These are phyloP conservation scores for Myxozyma lipomycoides DNA, from an alignment of 805 yeast genomes.

Conservation along the genomic window DNA sequence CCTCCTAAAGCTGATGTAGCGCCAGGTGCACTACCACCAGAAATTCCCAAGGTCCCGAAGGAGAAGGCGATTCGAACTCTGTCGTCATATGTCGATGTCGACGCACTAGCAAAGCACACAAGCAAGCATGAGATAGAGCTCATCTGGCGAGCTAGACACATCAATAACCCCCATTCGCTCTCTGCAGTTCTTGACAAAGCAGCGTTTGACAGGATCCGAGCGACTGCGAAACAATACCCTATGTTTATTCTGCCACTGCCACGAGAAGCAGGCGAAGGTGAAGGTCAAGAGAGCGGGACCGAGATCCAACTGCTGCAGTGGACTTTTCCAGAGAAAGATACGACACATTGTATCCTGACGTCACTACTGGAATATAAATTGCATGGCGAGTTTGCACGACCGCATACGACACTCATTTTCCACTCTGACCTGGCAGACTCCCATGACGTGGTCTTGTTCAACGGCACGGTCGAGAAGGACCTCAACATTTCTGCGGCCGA, in stretches of 20 bases:
- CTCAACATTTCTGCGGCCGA: constrained; percentile 59
- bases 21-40: constrained; percentile 19
- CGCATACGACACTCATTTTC: constrained; percentile 86
- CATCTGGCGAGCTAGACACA: constrained; percentile 87
- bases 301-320: constrained; percentile 94
- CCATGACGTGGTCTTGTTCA: constrained; percentile 72
- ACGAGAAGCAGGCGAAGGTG: constrained; percentile 39
- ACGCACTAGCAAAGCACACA: constrained; percentile 56
- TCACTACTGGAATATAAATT: constrained; percentile 87
- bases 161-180: constrained; percentile 53
- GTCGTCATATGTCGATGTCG: constrained; percentile 64
- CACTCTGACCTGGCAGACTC: constrained; percentile 66
- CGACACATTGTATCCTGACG: constrained; percentile 86
- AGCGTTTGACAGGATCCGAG: constrained; percentile 60
- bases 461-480: constrained; percentile 75
- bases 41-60: constrained; percentile 36
- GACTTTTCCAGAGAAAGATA: constrained; percentile 78
- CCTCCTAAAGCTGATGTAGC: constrained; percentile 15
- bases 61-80: constrained; percentile 57
- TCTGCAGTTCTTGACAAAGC: constrained; percentile 58
- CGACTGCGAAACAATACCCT: constrained; percentile 69
- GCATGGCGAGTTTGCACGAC: constrained; percentile 87
- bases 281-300: constrained; percentile 30
- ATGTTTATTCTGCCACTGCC: constrained; percentile 89
- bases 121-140: constrained; percentile 58